Conservation (phyloP, 352 stramenopile genomes). For the Globisporangium nagaii region DNA sequence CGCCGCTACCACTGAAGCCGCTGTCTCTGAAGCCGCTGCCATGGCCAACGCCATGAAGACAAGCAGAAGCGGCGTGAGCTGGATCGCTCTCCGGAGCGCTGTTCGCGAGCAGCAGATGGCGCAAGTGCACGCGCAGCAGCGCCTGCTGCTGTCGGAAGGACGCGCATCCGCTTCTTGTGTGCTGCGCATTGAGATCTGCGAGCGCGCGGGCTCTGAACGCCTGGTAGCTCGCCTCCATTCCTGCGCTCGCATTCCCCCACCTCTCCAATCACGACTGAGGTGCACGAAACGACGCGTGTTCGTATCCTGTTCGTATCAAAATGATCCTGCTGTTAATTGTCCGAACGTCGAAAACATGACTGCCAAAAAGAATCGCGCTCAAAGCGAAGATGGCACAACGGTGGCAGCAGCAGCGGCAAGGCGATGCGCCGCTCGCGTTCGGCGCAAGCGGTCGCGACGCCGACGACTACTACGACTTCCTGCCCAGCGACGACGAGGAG, state of each 20-base stretch:
- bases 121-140: conserved; percentile 23
- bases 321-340: too few relatives aligned
- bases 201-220: conserved; percentile 18
- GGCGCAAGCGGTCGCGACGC: conserved; percentile 13
- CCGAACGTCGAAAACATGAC: too few relatives aligned
- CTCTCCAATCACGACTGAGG: too few relatives aligned
- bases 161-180: neutral
- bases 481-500: conserved; percentile 52
- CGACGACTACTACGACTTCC: conserved; percentile 58
- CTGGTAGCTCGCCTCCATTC: conserved; percentile 14
- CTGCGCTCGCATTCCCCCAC: too few relatives aligned
- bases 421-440: neutral
- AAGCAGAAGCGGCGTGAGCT: too few relatives aligned
- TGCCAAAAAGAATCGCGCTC: neutral
- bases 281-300: neutral
- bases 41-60: too few relatives aligned
- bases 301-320: too few relatives aligned
- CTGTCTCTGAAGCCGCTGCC: too few relatives aligned
- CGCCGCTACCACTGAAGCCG: neutral
- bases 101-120: conserved; percentile 17
- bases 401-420: neutral
- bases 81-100: too few relatives aligned
- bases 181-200: conserved; percentile 8
- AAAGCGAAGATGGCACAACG: neutral
- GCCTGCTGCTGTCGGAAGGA: conserved; percentile 16